Percentiles rank a stretch among this genome's conserved stretches.
These are phyloP conservation scores for Juncus inflexus DNA, from an alignment of 176 grass and related monocot genomes.

Conservation along the genomic window DNA sequence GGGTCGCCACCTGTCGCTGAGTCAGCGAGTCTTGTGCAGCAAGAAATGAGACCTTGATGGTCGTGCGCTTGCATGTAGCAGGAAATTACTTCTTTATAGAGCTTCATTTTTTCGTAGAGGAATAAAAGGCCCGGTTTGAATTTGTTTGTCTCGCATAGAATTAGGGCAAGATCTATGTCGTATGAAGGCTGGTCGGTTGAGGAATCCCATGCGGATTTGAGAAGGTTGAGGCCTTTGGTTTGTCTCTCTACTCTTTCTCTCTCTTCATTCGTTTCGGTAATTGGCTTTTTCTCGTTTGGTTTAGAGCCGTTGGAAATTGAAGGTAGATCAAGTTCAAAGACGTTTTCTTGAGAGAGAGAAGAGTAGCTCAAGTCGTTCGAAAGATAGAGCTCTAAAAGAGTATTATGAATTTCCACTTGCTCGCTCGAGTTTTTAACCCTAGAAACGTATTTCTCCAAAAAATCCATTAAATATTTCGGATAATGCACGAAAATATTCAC, in stretches of 20 bases:
- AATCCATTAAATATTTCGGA: constrained; percentile 79
- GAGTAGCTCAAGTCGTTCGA: constrained; percentile 73
- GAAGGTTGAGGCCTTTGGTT: constrained; percentile 66
- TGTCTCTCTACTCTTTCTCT: constrained; percentile 54
- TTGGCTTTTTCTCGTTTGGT: constrained; percentile 39
- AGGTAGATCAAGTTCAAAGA: constrained; percentile 21
- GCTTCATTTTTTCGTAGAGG: constrained; percentile 94
- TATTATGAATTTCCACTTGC: constrained; percentile 92
- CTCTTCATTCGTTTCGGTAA: constrained; percentile 38
- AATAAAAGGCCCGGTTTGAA: constrained; percentile 87
- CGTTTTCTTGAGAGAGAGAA: constrained; percentile 71
- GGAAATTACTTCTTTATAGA: constrained; percentile 92
- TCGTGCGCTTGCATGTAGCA: constrained; percentile 96
- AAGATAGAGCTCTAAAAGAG: constrained; percentile 90
- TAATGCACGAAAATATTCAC: constrained; percentile 92
- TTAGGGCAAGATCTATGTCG: constrained; percentile 81
- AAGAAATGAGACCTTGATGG: constrained; percentile 92
- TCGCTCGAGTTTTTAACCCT: constrained; percentile 74
- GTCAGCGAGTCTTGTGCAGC: constrained; percentile 87
- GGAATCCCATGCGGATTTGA: constrained; percentile 77
- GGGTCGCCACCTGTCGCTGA: constrained; percentile 82
- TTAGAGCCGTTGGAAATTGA: constrained; percentile 32
- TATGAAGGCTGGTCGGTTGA: constrained; percentile 86
- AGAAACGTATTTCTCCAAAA: constrained; percentile 85
- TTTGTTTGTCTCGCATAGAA: constrained; percentile 84